Conservation (phyloP, 1,139 yeast genomes). For the Saccharomyces hybrid region DNA sequence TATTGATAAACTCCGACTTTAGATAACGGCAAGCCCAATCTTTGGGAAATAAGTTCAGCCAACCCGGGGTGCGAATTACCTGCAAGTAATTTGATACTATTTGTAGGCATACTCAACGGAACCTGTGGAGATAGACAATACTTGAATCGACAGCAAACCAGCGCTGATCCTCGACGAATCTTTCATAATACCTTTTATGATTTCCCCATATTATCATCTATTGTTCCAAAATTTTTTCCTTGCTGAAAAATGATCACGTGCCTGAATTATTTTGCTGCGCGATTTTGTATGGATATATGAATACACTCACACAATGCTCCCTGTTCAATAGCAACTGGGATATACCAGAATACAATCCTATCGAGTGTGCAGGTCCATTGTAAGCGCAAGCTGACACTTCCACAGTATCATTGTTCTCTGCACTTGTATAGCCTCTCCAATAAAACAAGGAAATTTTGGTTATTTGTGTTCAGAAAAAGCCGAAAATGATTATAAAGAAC, state of each 20-base stretch:
- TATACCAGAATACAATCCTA: neutral
- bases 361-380: neutral
- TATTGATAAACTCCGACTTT: too few species aligned
- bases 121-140: conserved; percentile 48
- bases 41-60: too few species aligned
- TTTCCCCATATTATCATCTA: neutral
- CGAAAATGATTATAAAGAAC: conserved; percentile 1
- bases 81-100: too few species aligned
- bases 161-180: too few species aligned
- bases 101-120: conserved; percentile 26
- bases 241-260: neutral
- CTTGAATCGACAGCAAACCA: conserved; percentile 29
- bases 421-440: neutral
- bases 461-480: conserved; percentile 1
- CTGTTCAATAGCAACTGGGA: neutral
- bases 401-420: neutral
- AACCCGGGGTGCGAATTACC: too few species aligned
- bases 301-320: neutral
- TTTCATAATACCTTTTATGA: too few species aligned
- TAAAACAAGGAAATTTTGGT: neutral
- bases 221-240: neutral
- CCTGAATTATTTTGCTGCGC: neutral
- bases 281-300: neutral
- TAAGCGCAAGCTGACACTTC: neutral
- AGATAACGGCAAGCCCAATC: too few species aligned